These are phyloP conservation scores for Infundibulicybe gibba DNA, from an alignment of 768 basidiomycete species.

Conservation along the genomic window DNA sequence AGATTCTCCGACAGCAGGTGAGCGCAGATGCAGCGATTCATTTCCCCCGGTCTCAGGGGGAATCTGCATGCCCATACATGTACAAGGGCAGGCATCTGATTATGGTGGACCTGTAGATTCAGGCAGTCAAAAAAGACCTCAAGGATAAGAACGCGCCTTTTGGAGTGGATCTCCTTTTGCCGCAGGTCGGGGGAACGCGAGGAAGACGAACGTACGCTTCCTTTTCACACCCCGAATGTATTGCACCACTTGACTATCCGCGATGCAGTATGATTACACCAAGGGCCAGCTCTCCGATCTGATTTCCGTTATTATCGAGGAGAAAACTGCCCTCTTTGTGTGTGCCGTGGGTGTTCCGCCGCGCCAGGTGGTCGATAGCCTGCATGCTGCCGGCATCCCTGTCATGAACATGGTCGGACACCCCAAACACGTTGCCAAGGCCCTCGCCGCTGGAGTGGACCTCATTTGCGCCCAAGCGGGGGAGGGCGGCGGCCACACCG, in stretches of 20 bases:
- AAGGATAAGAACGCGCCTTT: slow-evolving; percentile 78
- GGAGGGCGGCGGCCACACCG: slow-evolving; percentile 89
- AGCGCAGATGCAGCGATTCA: slow-evolving; percentile 8
- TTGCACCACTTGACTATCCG: background rate
- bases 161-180: slow-evolving; percentile 88
- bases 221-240: background rate
- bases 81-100: too few relatives aligned
- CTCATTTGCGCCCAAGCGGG: slow-evolving; percentile 94
- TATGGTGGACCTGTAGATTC: slow-evolving; percentile 46
- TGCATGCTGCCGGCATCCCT: slow-evolving; percentile 82
- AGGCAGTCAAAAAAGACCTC: slow-evolving; percentile 67
- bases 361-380: slow-evolving; percentile 68
- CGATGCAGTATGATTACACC: slow-evolving; percentile 76
- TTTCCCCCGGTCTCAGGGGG: background rate
- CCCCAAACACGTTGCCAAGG: slow-evolving; percentile 83
- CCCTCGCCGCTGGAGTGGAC: slow-evolving; percentile 82
- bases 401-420: slow-evolving; percentile 98
- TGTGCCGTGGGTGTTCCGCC: slow-evolving; percentile 90
- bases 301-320: slow-evolving; percentile 89
- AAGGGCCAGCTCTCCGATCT: slow-evolving; percentile 81
- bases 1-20: slow-evolving; percentile 76
- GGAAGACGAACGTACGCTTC: slow-evolving; percentile 79
- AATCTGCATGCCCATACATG: too few relatives aligned
- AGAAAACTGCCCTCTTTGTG: slow-evolving; percentile 85
- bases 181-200: slow-evolving; percentile 84